Evolutionary conservation across 176 grass and related monocot genomes (phyloP).

Genomic region (Olyra latifolia): DNA sequence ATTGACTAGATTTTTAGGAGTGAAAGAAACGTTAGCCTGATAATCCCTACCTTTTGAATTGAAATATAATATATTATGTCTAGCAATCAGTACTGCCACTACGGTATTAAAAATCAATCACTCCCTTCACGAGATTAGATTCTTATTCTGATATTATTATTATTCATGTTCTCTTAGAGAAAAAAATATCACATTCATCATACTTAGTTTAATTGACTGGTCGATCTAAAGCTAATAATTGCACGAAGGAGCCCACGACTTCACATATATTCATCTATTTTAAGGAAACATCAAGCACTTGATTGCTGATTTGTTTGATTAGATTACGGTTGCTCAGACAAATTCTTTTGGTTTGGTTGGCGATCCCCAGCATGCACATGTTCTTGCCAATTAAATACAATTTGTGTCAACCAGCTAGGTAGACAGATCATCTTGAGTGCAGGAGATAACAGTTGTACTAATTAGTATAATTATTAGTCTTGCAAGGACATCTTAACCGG

Average conservation of each 20-base stretch:
- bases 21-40: not conserved
- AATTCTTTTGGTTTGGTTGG: not conserved
- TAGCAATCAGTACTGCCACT: not conserved
- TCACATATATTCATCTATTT: not conserved
- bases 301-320: conserved; percentile 11
- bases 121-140: not conserved
- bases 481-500: not conserved
- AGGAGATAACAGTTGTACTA: not conserved
- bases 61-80: not conserved
- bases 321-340: not conserved
- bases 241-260: not conserved
- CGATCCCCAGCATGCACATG: not conserved
- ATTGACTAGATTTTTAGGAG: not conserved
- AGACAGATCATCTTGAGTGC: not conserved
- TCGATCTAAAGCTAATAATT: conserved; percentile 2
- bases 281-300: conserved; percentile 27
- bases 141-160: not conserved
- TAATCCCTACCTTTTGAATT: not conserved
- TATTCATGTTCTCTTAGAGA: not conserved
- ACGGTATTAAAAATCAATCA: not conserved
- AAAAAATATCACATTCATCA: not conserved
- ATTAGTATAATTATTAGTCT: not conserved
- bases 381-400: not conserved
- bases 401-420: not conserved
- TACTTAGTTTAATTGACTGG: conserved; percentile 20